Percentiles rank a stretch among this genome's conserved stretches.
Evolutionary conservation across 768 basidiomycete species (phyloP).

Genomic region (Macrolepiota albuminosa): DNA sequence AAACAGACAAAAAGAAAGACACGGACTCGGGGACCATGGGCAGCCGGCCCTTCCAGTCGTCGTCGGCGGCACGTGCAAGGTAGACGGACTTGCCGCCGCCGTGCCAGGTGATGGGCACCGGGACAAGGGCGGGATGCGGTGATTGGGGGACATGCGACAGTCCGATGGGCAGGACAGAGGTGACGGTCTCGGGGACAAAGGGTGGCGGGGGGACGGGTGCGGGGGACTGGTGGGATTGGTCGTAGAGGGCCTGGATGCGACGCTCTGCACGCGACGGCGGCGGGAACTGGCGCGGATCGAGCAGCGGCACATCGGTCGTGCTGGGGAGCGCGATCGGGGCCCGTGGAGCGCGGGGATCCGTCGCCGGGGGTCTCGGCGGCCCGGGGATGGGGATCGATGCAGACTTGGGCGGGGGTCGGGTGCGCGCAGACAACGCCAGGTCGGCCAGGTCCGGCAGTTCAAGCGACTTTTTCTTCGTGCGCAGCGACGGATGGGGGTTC

Average conservation of each 20-base stretch:
- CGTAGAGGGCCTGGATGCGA: slow-evolving; percentile 45
- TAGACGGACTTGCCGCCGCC: slow-evolving; percentile 59
- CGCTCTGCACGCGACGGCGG: slow-evolving; percentile 19
- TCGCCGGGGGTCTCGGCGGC: slow-evolving; percentile 16
- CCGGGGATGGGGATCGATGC: slow-evolving; percentile 2
- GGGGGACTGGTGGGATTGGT: slow-evolving; percentile 18
- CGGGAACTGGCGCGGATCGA: slow-evolving; percentile 11
- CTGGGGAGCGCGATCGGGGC: slow-evolving; percentile 24
- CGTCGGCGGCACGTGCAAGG: slow-evolving; percentile 70
- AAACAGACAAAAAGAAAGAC: slow-evolving; percentile 7
- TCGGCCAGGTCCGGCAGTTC: slow-evolving; percentile 69
- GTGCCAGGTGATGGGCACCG: slow-evolving; percentile 59
- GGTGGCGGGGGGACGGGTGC: neutral
- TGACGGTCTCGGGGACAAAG: slow-evolving; percentile 55
- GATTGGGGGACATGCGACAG: slow-evolving; percentile 28
- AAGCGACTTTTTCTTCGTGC: slow-evolving; percentile 66
- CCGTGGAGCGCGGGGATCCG: slow-evolving; percentile 20
- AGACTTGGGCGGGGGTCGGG: slow-evolving; percentile 3
- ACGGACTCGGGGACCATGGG: slow-evolving; percentile 63
- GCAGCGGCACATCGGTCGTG: slow-evolving; percentile 24
- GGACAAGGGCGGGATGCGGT: slow-evolving; percentile 20
- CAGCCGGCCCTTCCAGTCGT: slow-evolving; percentile 69
- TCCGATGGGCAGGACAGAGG: slow-evolving; percentile 58
- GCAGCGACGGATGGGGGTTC: slow-evolving; percentile 53
- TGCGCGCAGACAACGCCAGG: slow-evolving; percentile 19